These are phyloP conservation scores for Silene noctiflora DNA, from an alignment of 179 eudicot genomes.

Conservation along the genomic window DNA sequence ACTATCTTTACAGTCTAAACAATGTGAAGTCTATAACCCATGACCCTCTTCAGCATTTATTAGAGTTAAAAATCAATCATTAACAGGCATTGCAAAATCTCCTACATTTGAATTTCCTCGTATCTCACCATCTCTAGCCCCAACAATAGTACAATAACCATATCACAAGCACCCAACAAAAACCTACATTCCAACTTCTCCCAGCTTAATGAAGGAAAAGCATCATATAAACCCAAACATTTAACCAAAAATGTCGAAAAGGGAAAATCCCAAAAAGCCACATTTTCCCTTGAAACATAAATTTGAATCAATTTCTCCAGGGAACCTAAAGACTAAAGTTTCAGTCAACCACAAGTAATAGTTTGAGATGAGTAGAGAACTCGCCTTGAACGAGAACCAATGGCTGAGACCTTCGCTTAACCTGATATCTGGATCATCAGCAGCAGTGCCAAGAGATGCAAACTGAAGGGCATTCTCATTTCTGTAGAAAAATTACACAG, in stretches of 20 bases:
- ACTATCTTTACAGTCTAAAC: no score
- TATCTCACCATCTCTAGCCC: background rate
- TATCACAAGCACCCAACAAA: background rate
- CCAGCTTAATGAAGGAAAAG: background rate
- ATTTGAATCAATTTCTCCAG: background rate
- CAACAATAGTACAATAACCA: constrained; percentile 1
- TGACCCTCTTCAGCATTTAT: background rate
- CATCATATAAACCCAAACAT: background rate
- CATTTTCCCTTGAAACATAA: background rate
- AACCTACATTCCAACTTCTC: constrained; percentile 5
- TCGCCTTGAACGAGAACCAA: constrained; percentile 30
- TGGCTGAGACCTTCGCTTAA: constrained; percentile 25
- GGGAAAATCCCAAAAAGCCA: background rate
- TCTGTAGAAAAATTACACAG: constrained; percentile 12
- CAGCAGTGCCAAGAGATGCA: constrained; percentile 11
- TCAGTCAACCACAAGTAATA: background rate
- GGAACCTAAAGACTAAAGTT: background rate
- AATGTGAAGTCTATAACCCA: background rate
- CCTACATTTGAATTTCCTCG: background rate
- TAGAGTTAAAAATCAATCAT: background rate
- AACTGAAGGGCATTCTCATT: constrained; percentile 19
- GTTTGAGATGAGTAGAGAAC: constrained; percentile 1
- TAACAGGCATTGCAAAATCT: background rate
- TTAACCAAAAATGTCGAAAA: background rate
- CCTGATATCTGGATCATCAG: constrained; percentile 6